phyloP scores from a whole-genome alignment of 2,329 filamentous ascomycete species.

The Apiospora saccharicola region DNA sequence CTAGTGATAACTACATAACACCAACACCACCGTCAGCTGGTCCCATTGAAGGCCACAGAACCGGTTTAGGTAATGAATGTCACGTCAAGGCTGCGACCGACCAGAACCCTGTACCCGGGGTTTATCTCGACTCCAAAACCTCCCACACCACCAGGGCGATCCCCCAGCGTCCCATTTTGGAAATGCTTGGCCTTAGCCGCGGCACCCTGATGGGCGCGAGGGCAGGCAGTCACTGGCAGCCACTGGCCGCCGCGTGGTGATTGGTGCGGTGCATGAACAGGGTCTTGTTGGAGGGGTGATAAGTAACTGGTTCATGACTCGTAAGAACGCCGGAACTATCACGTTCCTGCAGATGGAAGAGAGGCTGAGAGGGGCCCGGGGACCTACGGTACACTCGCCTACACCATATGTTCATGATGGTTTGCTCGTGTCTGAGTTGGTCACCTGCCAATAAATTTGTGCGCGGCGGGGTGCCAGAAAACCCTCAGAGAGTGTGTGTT shows the following conservation, averaged over 20 bases:
- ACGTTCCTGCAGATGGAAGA: conserved; percentile 19
- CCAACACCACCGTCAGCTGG: not conserved
- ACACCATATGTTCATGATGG: not conserved
- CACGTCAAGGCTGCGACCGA: conserved; percentile 13
- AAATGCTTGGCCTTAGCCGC: conserved; percentile 12
- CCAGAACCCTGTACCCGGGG: conserved; percentile 15
- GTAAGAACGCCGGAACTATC: conserved; percentile 10
- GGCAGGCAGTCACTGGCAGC: not conserved
- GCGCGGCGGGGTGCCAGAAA: not conserved
- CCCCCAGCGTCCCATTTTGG: conserved; percentile 9
- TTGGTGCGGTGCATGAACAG: not conserved
- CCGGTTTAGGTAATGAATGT: conserved; percentile 13
- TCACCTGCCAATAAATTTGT: conserved; percentile 3
- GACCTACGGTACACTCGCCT: conserved; percentile 12
- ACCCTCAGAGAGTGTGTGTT: not conserved
- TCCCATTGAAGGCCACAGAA: not conserved
- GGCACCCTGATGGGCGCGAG: conserved; percentile 2
- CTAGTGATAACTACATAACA: not conserved
- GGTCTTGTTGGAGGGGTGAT: conserved; percentile 18
- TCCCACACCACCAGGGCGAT: not conserved
- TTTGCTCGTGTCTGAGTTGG: not conserved
- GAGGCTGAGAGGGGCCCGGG: conserved; percentile 8
- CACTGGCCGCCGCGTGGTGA: not conserved
- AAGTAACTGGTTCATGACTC: conserved; percentile 12
- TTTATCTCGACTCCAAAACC: conserved; percentile 15